These are phyloP conservation scores for Krasilnikovozyma curviuscula DNA, from an alignment of 768 basidiomycete genomes.

Conservation along the genomic window DNA sequence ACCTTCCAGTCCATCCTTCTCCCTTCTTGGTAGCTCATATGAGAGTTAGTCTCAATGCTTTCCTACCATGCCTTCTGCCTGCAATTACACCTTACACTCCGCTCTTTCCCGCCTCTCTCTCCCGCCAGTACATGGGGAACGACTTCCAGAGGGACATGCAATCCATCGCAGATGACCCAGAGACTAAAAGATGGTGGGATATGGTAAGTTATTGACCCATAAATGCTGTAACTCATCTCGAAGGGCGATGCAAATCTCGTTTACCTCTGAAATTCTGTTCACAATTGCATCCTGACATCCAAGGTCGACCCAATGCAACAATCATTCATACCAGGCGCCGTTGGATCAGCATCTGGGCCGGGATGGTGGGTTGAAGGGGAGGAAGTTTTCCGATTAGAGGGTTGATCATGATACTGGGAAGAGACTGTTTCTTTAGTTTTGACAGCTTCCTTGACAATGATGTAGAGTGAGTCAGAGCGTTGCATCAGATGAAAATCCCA, in stretches of 20 bases:
- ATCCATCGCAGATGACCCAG: slow-evolving; percentile 41
- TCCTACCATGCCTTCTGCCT: no score
- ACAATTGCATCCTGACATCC: neutral
- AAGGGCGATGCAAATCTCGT: neutral
- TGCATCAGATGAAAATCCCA: no score
- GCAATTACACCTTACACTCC: no score
- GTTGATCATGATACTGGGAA: slow-evolving; percentile 11
- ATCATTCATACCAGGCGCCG: slow-evolving; percentile 48
- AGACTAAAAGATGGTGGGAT: slow-evolving; percentile 59
- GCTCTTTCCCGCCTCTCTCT: no score
- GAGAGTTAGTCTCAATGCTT: no score
- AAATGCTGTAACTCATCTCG: no score
- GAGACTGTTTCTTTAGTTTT: neutral
- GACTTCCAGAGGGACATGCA: slow-evolving; percentile 52
- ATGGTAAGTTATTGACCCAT: slow-evolving; percentile 23
- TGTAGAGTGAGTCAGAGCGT: no score
- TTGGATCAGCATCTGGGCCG: slow-evolving; percentile 44
- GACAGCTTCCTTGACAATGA: no score
- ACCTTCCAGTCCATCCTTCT: slow-evolving; percentile 21
- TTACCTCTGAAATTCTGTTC: no score
- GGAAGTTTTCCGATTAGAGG: slow-evolving; percentile 54
- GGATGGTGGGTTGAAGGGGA: slow-evolving; percentile 46
- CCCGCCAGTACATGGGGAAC: slow-evolving; percentile 46
- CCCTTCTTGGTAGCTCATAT: slow-evolving; percentile 52
- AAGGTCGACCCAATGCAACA: slow-evolving; percentile 40